A percentile compares a stretch with the other conserved stretches of the same genome.
These are phyloP conservation scores for Elsinoe ampelina DNA, from an alignment of 2,329 filamentous ascomycete species.

Conservation along the genomic window DNA sequence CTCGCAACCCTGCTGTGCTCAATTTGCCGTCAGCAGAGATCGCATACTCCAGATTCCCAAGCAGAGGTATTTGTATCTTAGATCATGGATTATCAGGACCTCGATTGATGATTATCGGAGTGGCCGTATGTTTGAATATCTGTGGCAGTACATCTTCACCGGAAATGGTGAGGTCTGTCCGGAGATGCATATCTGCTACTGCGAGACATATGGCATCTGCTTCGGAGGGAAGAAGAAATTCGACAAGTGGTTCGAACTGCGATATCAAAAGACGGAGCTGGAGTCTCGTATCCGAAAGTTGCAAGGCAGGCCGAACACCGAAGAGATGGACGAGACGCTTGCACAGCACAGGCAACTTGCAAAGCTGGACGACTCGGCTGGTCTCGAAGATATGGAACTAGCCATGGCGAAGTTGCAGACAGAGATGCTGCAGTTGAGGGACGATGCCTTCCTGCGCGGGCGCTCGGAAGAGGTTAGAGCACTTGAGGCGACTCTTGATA, in stretches of 20 bases:
- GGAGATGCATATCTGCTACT: constrained; percentile 50
- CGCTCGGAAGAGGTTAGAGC: not conserved
- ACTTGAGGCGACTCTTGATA: not conserved
- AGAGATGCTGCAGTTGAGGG: constrained; percentile 10
- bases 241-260: constrained; percentile 40
- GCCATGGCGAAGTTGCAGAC: not conserved
- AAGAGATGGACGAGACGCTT: not conserved
- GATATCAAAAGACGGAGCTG: constrained; percentile 20
- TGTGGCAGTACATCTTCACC: constrained; percentile 56
- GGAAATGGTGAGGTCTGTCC: constrained; percentile 42
- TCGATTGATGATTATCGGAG: constrained; percentile 46
- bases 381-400: constrained; percentile 1
- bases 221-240: constrained; percentile 45
- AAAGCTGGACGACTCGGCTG: not conserved
- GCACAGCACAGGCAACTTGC: not conserved
- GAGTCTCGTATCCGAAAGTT: constrained; percentile 5
- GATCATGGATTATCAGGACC: constrained; percentile 53
- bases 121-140: constrained; percentile 54
- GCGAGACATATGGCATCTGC: constrained; percentile 55
- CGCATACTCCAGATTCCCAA: constrained; percentile 46
- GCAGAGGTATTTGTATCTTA: constrained; percentile 46
- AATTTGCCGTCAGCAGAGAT: constrained; percentile 52
- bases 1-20: constrained; percentile 54
- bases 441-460: constrained; percentile 11
- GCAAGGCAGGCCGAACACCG: not conserved